Conservation (phyloP, 306 rosid species). For the Sindora glabra region DNA sequence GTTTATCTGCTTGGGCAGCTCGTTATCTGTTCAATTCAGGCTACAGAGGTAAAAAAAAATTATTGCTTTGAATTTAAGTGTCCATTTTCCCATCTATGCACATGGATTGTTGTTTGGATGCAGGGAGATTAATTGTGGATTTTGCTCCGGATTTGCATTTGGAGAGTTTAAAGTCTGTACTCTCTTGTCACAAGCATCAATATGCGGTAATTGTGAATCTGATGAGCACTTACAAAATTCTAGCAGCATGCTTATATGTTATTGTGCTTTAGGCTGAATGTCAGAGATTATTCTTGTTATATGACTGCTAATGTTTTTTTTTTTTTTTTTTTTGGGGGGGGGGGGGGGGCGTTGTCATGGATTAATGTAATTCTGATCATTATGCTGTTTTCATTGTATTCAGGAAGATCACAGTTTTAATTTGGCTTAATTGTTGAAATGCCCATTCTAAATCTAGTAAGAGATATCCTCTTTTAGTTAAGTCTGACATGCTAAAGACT, state of each 20-base stretch:
- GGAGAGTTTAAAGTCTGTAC: slow-evolving; percentile 57
- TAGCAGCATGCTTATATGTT: neutral
- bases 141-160: slow-evolving; percentile 69
- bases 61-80: neutral
- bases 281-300: neutral
- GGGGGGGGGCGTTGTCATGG: too few species aligned
- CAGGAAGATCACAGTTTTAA: neutral
- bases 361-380: neutral
- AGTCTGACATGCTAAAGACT: neutral
- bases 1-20: slow-evolving; percentile 95
- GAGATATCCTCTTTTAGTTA: neutral
- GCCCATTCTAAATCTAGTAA: slow-evolving; percentile 9
- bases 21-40: slow-evolving; percentile 60
- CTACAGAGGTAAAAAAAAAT: slow-evolving; percentile 50
- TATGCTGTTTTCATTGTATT: neutral
- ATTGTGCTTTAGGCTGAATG: neutral
- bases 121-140: slow-evolving; percentile 70
- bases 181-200: slow-evolving; percentile 56
- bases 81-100: slow-evolving; percentile 9
- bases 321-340: too few species aligned
- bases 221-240: slow-evolving; percentile 8
- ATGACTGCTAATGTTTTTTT: neutral
- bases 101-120: slow-evolving; percentile 30
- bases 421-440: slow-evolving; percentile 8
- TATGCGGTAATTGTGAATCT: slow-evolving; percentile 48